Evolutionary conservation across 2,329 filamentous ascomycete species (phyloP).

Genomic region (Trichoderma sp.): DNA sequence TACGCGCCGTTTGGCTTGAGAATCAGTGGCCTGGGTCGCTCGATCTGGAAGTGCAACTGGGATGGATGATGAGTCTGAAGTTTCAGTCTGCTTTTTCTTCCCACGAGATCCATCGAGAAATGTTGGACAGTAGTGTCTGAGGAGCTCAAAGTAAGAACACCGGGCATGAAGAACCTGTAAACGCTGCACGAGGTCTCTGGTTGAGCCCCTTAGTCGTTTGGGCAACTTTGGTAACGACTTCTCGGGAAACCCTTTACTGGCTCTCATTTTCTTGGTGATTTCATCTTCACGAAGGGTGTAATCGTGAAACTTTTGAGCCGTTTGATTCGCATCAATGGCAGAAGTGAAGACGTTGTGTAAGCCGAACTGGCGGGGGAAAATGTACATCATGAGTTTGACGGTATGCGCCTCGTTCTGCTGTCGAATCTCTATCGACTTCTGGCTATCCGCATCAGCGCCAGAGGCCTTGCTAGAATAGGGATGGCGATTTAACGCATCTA

Average conservation of each 20-base stretch:
- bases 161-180: slow-evolving; percentile 70
- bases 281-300: slow-evolving; percentile 86
- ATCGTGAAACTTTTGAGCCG: slow-evolving; percentile 74
- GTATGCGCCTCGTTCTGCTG: slow-evolving; percentile 49
- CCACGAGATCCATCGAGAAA: slow-evolving; percentile 29
- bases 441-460: background rate
- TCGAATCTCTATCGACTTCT: background rate
- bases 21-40: background rate
- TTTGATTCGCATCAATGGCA: slow-evolving; percentile 62
- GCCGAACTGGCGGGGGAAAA: slow-evolving; percentile 88
- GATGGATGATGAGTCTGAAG: background rate
- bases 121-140: slow-evolving; percentile 78
- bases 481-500: slow-evolving; percentile 79
- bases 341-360: slow-evolving; percentile 92
- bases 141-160: slow-evolving; percentile 77
- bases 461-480: background rate
- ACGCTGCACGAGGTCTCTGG: slow-evolving; percentile 61
- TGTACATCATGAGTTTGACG: slow-evolving; percentile 79
- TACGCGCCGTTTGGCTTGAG: background rate
- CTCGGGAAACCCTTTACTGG: slow-evolving; percentile 21
- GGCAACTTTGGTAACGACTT: slow-evolving; percentile 47
- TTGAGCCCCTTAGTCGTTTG: slow-evolving; percentile 67
- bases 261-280: slow-evolving; percentile 49
- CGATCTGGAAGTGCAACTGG: background rate
- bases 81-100: background rate